Percentiles rank a stretch among this genome's conserved stretches.
Evolutionary conservation across 257 asterid genomes (phyloP).

Genomic region (Solanum lignicaule): DNA sequence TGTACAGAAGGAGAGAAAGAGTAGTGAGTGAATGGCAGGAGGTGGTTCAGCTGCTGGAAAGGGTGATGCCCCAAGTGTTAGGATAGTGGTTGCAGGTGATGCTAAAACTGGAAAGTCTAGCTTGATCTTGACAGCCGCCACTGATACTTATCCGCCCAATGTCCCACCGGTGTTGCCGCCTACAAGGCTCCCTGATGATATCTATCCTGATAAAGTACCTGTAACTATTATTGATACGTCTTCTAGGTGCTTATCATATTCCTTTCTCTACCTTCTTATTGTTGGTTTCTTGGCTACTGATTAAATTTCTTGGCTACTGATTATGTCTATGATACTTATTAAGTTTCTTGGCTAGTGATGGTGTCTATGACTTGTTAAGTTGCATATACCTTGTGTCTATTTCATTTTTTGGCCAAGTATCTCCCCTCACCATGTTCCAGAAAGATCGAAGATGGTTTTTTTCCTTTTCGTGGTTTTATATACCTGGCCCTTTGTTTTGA

Average conservation of each 20-base stretch:
- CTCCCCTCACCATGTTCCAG: neutral
- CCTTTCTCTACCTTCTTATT: neutral
- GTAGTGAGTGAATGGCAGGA: conserved; percentile 51
- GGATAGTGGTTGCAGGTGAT: conserved; percentile 97
- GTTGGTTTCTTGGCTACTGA: neutral
- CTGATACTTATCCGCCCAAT: conserved; percentile 51
- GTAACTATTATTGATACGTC: conserved; percentile 92
- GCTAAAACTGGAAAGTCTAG: conserved; percentile 89
- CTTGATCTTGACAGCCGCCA: conserved; percentile 76
- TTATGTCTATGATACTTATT: too few relatives aligned
- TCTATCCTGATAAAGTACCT: conserved; percentile 85
- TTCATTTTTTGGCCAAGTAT: neutral
- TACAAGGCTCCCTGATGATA: conserved; percentile 81
- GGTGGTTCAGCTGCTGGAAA: conserved; percentile 49
- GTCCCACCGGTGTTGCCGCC: conserved; percentile 83
- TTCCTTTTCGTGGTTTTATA: neutral
- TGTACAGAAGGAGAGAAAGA: neutral
- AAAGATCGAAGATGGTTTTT: neutral
- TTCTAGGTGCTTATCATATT: conserved; percentile 37
- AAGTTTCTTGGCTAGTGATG: neutral
- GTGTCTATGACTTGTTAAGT: neutral
- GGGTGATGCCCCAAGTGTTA: conserved; percentile 36
- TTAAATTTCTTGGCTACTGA: neutral
- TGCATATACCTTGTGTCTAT: neutral
- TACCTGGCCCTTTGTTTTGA: neutral